Evolutionary conservation across 2,329 filamentous ascomycete species (phyloP).

Genomic region (Fusarium veterinarium): DNA sequence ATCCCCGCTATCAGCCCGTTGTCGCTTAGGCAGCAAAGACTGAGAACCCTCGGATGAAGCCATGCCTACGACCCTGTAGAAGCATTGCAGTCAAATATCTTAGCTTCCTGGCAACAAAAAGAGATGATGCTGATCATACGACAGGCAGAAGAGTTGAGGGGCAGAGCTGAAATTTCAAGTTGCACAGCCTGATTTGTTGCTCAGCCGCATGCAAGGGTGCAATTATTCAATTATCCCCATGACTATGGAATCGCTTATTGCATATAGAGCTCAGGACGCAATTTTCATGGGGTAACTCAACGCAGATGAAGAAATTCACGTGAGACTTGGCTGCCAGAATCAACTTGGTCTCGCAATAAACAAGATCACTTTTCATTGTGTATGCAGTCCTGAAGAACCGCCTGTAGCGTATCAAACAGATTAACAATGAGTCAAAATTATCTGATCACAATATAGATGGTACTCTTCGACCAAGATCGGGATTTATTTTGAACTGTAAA

Average conservation of each 20-base stretch:
- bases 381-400: too few relatives aligned
- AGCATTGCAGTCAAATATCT: accelerated
- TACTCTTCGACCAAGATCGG: too few relatives aligned
- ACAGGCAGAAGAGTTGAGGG: not conserved
- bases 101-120: accelerated
- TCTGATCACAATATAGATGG: too few relatives aligned
- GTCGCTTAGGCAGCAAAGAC: not conserved
- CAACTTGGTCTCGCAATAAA: too few relatives aligned
- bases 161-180: not conserved
- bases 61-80: accelerated
- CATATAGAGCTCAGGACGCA: not conserved
- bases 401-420: too few relatives aligned
- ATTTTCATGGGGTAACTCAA: not conserved
- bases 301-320: too few relatives aligned
- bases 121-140: accelerated
- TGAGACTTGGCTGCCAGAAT: too few relatives aligned
- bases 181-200: accelerated
- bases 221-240: not conserved
- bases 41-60: not conserved
- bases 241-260: not conserved
- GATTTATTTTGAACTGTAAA: too few relatives aligned
- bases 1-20: not conserved
- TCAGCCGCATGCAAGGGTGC: not conserved
- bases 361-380: too few relatives aligned
- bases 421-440: too few relatives aligned